Evolutionary conservation across 2,329 filamentous ascomycete genomes (phyloP).

Genomic region (Penicillium crustosum): DNA sequence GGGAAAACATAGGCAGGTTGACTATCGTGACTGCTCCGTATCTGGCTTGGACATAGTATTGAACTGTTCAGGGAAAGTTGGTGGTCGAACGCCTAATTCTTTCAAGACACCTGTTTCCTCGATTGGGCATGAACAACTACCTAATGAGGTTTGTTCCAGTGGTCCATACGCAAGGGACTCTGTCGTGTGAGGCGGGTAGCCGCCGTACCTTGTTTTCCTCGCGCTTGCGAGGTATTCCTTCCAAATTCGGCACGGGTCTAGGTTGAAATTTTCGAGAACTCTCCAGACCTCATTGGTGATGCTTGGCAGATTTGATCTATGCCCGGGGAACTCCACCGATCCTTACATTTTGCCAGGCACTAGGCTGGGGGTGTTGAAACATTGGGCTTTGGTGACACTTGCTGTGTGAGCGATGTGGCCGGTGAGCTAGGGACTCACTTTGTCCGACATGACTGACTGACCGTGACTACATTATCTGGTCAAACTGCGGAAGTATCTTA

Average conservation of each 20-base stretch:
- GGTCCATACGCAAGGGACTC: constrained; percentile 2
- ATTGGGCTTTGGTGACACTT: neutral
- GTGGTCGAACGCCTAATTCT: neutral
- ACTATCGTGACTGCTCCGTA: neutral
- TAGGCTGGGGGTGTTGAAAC: neutral
- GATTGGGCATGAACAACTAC: constrained; percentile 59
- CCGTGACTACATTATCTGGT: constrained; percentile 28
- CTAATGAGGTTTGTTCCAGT: constrained; percentile 38
- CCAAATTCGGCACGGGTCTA: constrained; percentile 71
- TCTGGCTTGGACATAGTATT: neutral
- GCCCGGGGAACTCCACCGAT: constrained; percentile 51
- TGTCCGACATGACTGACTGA: constrained; percentile 17
- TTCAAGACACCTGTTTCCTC: too few species aligned
- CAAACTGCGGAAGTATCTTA: constrained; percentile 13
- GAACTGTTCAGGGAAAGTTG: neutral
- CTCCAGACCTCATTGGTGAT: constrained; percentile 60
- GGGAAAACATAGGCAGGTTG: constrained; percentile 55
- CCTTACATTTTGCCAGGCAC: neutral
- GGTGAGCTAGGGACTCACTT: constrained; percentile 58
- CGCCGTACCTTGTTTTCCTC: constrained; percentile 57
- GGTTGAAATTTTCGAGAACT: constrained; percentile 63
- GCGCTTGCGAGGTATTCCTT: constrained; percentile 63
- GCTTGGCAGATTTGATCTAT: constrained; percentile 51
- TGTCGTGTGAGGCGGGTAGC: constrained; percentile 21
- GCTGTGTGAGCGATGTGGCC: constrained; percentile 60